Evolutionary conservation across 148 eudicot genomes (phyloP).

Genomic region (Silene uniflora): DNA sequence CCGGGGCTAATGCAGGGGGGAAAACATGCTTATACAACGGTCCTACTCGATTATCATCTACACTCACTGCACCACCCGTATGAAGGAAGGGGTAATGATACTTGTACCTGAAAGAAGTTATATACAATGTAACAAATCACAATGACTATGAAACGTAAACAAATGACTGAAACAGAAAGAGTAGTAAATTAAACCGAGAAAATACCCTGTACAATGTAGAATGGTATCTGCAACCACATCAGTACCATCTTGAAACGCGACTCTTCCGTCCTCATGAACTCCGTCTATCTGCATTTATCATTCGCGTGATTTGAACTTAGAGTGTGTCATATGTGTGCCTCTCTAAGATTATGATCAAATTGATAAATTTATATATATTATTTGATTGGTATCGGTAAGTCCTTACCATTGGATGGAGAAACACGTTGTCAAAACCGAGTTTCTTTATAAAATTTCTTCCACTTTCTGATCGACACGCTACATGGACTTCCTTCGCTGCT

Average conservation of each 20-base stretch:
- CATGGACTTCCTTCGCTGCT: conserved; percentile 75
- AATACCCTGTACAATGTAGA: conserved; percentile 88
- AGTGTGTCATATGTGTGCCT: background rate
- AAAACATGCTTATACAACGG: conserved; percentile 87
- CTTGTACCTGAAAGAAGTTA: conserved; percentile 53
- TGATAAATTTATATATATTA: no score
- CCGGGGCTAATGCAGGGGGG: conserved; percentile 79
- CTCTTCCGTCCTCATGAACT: conserved; percentile 56
- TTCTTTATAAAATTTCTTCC: conserved; percentile 23
- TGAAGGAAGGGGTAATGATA: conserved; percentile 77
- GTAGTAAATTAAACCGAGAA: background rate
- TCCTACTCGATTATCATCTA: conserved; percentile 82
- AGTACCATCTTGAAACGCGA: conserved; percentile 57
- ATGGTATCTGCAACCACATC: conserved; percentile 59
- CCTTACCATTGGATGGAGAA: conserved; percentile 83
- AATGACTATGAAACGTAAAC: no score
- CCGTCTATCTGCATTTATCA: conserved; percentile 53
- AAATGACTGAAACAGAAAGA: no score
- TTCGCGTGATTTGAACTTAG: conserved; percentile 17
- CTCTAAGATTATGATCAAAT: no score
- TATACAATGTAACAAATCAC: no score
- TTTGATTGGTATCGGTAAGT: no score
- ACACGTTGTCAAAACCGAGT: conserved; percentile 49
- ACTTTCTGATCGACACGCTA: conserved; percentile 55
- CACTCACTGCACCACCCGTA: conserved; percentile 44